These are phyloP conservation scores for Globisporangium alternatum DNA, from an alignment of 352 stramenopile genomes.

Conservation along the genomic window DNA sequence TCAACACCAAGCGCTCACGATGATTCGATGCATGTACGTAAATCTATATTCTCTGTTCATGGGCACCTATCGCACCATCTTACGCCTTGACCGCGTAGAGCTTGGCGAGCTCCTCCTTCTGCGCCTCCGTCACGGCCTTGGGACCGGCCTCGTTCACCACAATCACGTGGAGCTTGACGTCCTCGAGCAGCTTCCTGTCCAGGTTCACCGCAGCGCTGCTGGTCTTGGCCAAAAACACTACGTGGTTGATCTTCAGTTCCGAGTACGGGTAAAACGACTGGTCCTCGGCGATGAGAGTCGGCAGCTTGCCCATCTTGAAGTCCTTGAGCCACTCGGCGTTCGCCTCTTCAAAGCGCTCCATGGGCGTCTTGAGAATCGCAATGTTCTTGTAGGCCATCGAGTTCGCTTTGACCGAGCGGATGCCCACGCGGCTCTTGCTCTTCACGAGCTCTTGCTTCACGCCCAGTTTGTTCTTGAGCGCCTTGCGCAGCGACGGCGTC, in stretches of 20 bases:
- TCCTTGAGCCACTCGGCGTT: conserved; percentile 58
- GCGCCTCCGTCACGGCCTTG: conserved; percentile 28
- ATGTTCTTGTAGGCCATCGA: conserved; percentile 55
- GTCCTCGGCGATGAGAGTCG: conserved; percentile 60
- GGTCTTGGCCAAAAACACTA: conserved; percentile 60
- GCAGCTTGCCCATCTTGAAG: conserved; percentile 62
- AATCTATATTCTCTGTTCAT: background rate
- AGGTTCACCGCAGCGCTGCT: conserved; percentile 39
- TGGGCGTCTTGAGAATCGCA: conserved; percentile 65
- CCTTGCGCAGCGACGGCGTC: conserved; percentile 48
- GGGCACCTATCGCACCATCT: background rate
- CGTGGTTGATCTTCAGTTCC: conserved; percentile 48
- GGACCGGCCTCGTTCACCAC: conserved; percentile 39
- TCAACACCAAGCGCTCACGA: background rate
- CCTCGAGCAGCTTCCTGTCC: conserved; percentile 38
- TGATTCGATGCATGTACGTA: background rate
- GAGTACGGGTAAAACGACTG: conserved; percentile 63
- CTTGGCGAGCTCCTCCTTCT: conserved; percentile 29
- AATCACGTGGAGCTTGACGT: conserved; percentile 48
- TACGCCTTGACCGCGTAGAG: conserved; percentile 25
- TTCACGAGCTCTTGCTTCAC: conserved; percentile 56
- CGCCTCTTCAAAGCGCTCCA: conserved; percentile 62
- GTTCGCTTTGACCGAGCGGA: conserved; percentile 60
- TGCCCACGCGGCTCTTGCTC: conserved; percentile 48
- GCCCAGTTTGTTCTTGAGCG: conserved; percentile 53